These are phyloP conservation scores for Cystobasidium ongulense DNA, from an alignment of 768 basidiomycete genomes.

Conservation along the genomic window DNA sequence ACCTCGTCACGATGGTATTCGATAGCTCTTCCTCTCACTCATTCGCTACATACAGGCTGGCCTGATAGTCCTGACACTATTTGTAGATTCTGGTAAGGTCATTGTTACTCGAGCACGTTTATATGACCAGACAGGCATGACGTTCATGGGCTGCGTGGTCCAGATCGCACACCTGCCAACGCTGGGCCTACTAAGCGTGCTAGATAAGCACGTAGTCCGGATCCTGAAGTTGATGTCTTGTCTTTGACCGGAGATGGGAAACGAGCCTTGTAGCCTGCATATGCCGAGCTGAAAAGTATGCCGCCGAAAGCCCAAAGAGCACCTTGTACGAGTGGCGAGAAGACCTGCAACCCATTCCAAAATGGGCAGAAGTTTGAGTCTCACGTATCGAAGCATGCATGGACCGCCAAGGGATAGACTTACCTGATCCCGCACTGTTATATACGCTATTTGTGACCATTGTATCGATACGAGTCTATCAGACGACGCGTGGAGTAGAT, in stretches of 20 bases:
- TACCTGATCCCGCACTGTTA: slow-evolving; percentile 26
- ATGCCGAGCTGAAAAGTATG: slow-evolving; percentile 7
- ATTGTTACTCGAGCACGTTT: neutral
- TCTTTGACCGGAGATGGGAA: neutral
- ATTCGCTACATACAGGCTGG: too few species aligned
- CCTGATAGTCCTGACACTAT: too few species aligned
- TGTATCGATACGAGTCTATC: neutral
- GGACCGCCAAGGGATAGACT: too few species aligned
- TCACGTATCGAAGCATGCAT: too few species aligned
- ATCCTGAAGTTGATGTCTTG: neutral
- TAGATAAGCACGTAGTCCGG: neutral
- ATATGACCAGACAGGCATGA: neutral
- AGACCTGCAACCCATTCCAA: slow-evolving; percentile 1
- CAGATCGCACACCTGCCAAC: neutral
- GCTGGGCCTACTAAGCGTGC: neutral
- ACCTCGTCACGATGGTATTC: too few species aligned
- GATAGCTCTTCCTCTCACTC: too few species aligned
- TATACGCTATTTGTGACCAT: slow-evolving; percentile 18
- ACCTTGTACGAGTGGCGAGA: slow-evolving; percentile 26
- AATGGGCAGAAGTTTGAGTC: too few species aligned
- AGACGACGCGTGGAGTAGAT: neutral
- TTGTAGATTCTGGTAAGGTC: too few species aligned
- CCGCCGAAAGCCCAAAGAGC: slow-evolving; percentile 25
- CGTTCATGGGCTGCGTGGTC: neutral
- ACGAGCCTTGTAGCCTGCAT: neutral